These are phyloP conservation scores for Sugiyamaella pinicola DNA, from an alignment of 1,139 yeast species.

Conservation along the genomic window DNA sequence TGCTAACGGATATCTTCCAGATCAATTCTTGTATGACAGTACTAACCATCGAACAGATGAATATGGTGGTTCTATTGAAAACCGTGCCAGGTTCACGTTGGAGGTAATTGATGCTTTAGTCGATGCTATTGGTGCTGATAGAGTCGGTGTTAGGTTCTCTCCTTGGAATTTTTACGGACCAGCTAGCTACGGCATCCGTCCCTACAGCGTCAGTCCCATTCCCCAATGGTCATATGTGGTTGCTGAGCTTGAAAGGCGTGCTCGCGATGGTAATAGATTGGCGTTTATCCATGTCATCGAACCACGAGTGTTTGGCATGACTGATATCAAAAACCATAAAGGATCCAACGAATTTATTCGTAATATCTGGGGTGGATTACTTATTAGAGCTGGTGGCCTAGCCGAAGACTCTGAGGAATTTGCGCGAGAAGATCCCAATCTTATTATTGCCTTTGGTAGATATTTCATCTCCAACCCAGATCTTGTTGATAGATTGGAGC, in stretches of 20 bases:
- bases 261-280: neutral
- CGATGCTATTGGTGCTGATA: neutral
- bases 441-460: conserved; percentile 44
- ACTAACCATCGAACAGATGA: neutral
- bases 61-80: neutral
- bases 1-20: neutral
- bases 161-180: neutral
- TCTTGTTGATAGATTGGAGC: conserved; percentile 46
- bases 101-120: neutral
- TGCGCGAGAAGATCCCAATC: conserved; percentile 43
- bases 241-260: neutral
- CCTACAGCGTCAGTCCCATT: neutral
- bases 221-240: neutral
- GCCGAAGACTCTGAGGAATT: conserved; percentile 13
- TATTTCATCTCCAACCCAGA: conserved; percentile 49
- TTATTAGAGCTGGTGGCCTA: conserved; percentile 34
- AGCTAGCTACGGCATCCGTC: too few species aligned
- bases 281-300: neutral
- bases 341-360: neutral
- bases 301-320: neutral
- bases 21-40: neutral
- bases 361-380: conserved; percentile 17
- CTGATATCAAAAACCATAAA: neutral
- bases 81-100: neutral
- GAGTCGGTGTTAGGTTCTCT: neutral